phyloP scores from a whole-genome alignment of 148 eudicot genomes.

The Pouteria glomerata region DNA sequence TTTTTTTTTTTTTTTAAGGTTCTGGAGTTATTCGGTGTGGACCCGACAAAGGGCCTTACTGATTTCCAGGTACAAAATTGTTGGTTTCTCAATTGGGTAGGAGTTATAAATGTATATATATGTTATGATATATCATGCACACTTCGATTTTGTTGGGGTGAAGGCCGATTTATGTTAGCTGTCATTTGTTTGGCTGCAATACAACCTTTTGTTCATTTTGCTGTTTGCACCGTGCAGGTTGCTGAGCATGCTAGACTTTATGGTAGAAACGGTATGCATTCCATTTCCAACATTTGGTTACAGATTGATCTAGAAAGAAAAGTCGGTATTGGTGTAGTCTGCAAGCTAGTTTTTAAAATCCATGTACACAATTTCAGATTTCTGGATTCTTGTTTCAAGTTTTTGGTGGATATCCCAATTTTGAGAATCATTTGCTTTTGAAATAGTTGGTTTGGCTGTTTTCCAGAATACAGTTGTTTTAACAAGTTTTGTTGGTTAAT shows the following conservation, averaged over 20 bases:
- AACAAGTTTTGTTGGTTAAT: not conserved
- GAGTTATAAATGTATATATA: too few relatives aligned
- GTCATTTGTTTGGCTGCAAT: not conserved
- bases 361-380: not conserved
- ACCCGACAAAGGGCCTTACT: slow-evolving; percentile 72
- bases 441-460: not conserved
- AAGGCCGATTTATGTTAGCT: not conserved
- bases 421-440: not conserved
- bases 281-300: not conserved
- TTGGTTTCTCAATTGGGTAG: not conserved
- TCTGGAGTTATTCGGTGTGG: slow-evolving; percentile 68
- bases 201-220: not conserved
- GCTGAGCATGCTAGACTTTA: slow-evolving; percentile 66
- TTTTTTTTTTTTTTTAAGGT: too few relatives aligned
- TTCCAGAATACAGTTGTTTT: not conserved
- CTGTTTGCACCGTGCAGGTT: slow-evolving; percentile 59
- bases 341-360: slow-evolving; percentile 1
- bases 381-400: not conserved
- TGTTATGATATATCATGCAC: too few relatives aligned
- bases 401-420: not conserved
- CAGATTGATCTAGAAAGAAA: not conserved
- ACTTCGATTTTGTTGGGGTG: too few relatives aligned
- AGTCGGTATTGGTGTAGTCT: not conserved
- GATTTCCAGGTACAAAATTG: slow-evolving; percentile 60
- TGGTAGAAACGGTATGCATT: slow-evolving; percentile 74